Evolutionary conservation across 352 stramenopile species (phyloP).

Genomic region (Phytophthora meadii): DNA sequence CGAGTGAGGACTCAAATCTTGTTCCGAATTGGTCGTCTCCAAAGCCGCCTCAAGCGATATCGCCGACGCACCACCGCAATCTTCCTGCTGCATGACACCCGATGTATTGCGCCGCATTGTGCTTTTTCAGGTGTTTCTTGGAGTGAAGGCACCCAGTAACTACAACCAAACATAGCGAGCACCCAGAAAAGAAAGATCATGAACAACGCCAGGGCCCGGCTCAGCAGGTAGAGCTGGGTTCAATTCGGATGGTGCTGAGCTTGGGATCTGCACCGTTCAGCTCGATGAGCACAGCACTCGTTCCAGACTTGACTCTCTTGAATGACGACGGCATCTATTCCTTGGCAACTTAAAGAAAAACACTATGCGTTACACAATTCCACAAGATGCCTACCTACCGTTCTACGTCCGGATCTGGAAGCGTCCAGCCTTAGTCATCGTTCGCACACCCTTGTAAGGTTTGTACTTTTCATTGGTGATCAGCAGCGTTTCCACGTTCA

Average conservation of each 20-base stretch:
- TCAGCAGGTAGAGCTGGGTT: conserved; percentile 13
- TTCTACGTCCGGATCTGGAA: conserved; percentile 95
- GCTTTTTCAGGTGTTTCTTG: conserved; percentile 1
- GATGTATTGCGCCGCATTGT: conserved; percentile 23
- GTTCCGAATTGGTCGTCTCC: conserved; percentile 24
- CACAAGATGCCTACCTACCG: conserved; percentile 6
- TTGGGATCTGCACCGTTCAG: background rate
- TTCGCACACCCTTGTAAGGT: conserved; percentile 98
- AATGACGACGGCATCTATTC: conserved; percentile 37
- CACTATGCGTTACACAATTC: conserved; percentile 21
- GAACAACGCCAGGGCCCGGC: conserved; percentile 20
- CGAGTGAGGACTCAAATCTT: conserved; percentile 26
- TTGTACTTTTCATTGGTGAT: conserved; percentile 98
- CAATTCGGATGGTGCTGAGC: conserved; percentile 16
- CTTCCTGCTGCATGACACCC: conserved; percentile 2
- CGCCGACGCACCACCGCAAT: background rate
- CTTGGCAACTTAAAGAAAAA: conserved; percentile 28
- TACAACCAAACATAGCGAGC: no score
- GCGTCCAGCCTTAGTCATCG: conserved; percentile 95
- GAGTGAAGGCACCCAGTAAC: conserved; percentile 11
- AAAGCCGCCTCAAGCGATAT: conserved; percentile 14
- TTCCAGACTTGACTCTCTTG: conserved; percentile 8
- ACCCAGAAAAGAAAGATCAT: conserved; percentile 19
- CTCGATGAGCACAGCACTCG: no score
- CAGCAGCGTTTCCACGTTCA: conserved; percentile 95